Evolutionary conservation across 495 filamentous ascomycete species (phyloP), one percentile per base, ranked within the genome.

Genomic region (Penicillium cataractarum): DNA sequence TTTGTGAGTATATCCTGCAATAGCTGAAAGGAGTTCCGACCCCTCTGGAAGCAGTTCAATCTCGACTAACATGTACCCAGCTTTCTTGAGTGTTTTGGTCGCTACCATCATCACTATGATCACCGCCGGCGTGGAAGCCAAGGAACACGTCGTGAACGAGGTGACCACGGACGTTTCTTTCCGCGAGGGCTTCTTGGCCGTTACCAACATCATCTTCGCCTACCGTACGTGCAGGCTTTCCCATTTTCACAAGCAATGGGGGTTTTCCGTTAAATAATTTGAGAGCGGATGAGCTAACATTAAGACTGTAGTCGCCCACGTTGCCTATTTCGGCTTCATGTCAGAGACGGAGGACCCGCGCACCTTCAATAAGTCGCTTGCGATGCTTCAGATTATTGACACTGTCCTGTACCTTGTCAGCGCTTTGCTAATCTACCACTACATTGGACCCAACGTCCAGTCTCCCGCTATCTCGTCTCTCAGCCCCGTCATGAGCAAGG

Each of bases 301-400:
- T 32, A 32, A 29, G 12, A 29, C 39, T 12, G n/a, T 50, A 78
- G 83, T 88, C 74, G 79, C 89, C 61, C 83, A 91, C 77, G 78
- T 90, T 68, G 84, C 89, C 65, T 89, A 90, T 74, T 90, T 93
- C 75, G 83, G 80, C 52, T 88, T 93, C 76, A 89, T 91, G 71
- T 86, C 88, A 42, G 91, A 94, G 72, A 87, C 91, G 74, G 83
- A 87, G 67, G 84, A 86, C 0, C 88, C 88, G 0, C 69, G 73
- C 22, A 84, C 89, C 61, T 92, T 84, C 68, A 78, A 79, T 58
- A 90, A 90, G 72, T 82, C 90, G 0, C 82, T 92, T 26, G 79
- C 80, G 32, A 71, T 86, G 52, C 84, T 91, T 2, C 88, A 90
- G 66, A 69, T 82, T 55, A 78, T 83, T 35, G 88, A 91, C 64